Base-by-base conservation (phyloP, 495 filamentous ascomycete species). In the Penicillium turbatum region DNA sequence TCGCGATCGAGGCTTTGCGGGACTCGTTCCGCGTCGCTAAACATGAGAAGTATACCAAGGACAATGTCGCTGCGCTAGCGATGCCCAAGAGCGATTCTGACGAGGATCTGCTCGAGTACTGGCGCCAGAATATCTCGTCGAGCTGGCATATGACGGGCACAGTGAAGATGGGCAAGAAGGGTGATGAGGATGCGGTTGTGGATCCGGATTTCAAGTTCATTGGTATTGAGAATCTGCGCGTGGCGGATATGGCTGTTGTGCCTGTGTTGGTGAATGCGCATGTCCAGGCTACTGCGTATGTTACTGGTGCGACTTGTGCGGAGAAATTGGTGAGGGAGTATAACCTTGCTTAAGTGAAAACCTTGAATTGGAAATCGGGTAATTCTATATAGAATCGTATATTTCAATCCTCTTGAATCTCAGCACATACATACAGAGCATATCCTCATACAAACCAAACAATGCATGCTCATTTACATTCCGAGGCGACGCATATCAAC, bases 191-290 rank as follows among this genome's bases (percentile, higher is more conserved):
- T 26, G 62, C 62, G 5, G 78, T 72, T 6, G 79, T 86, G 10
- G 81, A 85, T 51, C 69, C 39, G 0, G 64, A 76, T 7, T 81
- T 83, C 48, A 69, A 66, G 37, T 65, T 86, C 0, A 60, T 61
- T 2, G 83, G 82, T 0, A 65, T 83, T 31, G 68, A 80, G 29
- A 71, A 71, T 6, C 61, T 86, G 57, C 74, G 83, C 15, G 71
- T 86, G 5, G 80, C 76, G 4, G 83, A 86, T 64, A 78, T 82
- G 65, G 79, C 76, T 57, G 75, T 82, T 48, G 68, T 82, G 24
- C 83, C 83, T 1, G 51, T 84, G 13, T 52, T 82, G 49, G 59
- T 61, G 21, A 67, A 62, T 48, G 56, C 55, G 12, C 66, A 69
- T 53, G 53, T 62, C 24, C 66, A 69, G 48, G 56, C 57, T 9